Conservation (phyloP, 495 filamentous ascomycete genomes). For the Pseudevernia furfuracea region DNA sequence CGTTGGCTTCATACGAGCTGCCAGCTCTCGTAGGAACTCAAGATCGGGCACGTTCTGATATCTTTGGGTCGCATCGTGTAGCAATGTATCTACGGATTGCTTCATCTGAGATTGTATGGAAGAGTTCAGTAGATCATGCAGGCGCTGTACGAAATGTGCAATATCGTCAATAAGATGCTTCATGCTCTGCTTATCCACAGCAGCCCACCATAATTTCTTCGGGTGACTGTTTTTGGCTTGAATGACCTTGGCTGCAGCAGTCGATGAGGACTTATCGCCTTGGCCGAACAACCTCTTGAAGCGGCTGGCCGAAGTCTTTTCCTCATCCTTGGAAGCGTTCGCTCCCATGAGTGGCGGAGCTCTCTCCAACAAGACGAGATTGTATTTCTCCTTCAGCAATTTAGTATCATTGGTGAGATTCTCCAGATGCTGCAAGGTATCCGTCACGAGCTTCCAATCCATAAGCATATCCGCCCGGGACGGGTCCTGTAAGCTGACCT, state of each 20-base stretch:
- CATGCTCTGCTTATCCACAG: conserved; percentile 27
- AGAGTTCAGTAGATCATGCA: conserved; percentile 19
- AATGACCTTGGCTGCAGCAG: conserved; percentile 25
- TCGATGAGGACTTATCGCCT: conserved; percentile 12
- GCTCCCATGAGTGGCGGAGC: background rate
- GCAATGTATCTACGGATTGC: conserved; percentile 1
- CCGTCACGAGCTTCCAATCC: conserved; percentile 27
- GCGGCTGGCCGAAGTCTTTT: conserved; percentile 9
- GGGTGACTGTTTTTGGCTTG: conserved; percentile 22
- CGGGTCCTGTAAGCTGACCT: conserved; percentile 22
- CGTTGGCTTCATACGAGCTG: background rate
- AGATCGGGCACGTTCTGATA: conserved; percentile 16
- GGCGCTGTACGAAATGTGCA: conserved; percentile 19
- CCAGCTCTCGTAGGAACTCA: conserved; percentile 15
- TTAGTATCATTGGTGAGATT: conserved; percentile 21
- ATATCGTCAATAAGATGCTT: conserved; percentile 23
- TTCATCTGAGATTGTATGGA: conserved; percentile 20
- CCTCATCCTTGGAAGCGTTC: background rate
- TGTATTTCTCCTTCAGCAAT: conserved; percentile 22
- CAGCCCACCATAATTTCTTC: conserved; percentile 29
- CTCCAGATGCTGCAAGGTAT: conserved; percentile 25
- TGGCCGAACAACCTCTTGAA: conserved; percentile 22
- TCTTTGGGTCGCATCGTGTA: conserved; percentile 10
- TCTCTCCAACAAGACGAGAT: conserved; percentile 19
- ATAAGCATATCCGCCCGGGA: conserved; percentile 21